A percentile compares a stretch with the other conserved stretches of the same genome.
These are phyloP conservation scores for Chlamydomonas sphaeroides DNA, from an alignment of 139 green algal genomes.

Conservation along the genomic window DNA sequence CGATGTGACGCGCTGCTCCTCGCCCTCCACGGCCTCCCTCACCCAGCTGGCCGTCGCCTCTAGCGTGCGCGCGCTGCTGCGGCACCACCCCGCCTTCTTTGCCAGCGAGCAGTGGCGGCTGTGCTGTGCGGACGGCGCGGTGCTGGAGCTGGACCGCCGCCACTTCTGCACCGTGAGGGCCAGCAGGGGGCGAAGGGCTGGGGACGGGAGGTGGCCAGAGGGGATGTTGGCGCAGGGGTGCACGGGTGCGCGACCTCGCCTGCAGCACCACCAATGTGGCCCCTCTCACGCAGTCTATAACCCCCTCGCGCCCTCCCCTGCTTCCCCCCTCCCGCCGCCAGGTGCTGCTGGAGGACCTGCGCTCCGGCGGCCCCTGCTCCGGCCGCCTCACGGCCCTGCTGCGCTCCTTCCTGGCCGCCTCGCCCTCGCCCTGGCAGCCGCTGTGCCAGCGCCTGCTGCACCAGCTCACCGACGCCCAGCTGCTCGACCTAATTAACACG, in stretches of 20 bases:
- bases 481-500: conserved; percentile 30
- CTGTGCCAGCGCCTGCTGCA: conserved; percentile 37
- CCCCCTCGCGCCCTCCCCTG: too few species aligned
- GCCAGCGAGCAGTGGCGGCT: conserved; percentile 18
- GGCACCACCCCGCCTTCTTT: conserved; percentile 5
- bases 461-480: not conserved
- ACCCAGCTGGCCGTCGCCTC: conserved; percentile 65
- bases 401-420: conserved; percentile 8
- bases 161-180: conserved; percentile 23
- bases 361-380: not conserved
- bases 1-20: too few species aligned
- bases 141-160: conserved; percentile 33
- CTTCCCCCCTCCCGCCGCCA: not conserved
- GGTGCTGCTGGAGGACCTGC: conserved; percentile 7
- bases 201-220: too few species aligned
- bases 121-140: not conserved
- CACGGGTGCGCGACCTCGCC: too few species aligned
- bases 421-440: conserved; percentile 1
- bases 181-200: too few species aligned
- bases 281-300: too few species aligned
- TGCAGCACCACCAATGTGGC: too few species aligned
- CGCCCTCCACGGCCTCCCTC: too few species aligned
- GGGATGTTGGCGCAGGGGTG: too few species aligned
- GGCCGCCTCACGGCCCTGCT: not conserved
- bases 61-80: conserved; percentile 23